These are phyloP conservation scores for Polyporus arcularius DNA, from an alignment of 768 basidiomycete species.

Conservation along the genomic window DNA sequence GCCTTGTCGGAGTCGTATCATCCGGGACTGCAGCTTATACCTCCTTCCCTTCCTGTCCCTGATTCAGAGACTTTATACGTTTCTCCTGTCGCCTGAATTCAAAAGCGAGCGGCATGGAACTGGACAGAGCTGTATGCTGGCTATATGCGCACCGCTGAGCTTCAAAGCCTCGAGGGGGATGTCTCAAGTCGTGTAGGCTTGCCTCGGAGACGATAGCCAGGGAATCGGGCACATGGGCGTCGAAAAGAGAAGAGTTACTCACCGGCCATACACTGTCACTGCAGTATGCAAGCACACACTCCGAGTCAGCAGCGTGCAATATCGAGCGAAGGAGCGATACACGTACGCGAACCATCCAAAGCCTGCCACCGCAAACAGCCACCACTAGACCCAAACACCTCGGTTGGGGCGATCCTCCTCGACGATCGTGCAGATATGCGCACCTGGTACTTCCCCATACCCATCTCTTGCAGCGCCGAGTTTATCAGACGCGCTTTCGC, in stretches of 20 bases:
- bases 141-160: no score
- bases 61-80: no score
- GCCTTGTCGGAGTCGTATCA: no score
- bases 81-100: no score
- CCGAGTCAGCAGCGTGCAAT: not conserved
- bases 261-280: conserved; percentile 79
- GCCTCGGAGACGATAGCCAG: no score
- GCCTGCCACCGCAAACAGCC: conserved; percentile 64
- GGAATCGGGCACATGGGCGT: no score
- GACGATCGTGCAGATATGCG: not conserved
- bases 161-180: no score
- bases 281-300: conserved; percentile 1
- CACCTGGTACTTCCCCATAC: conserved; percentile 60
- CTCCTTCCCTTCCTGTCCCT: no score
- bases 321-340: not conserved
- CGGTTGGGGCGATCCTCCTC: not conserved
- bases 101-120: no score
- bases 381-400: conserved; percentile 43
- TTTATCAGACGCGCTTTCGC: conserved; percentile 52
- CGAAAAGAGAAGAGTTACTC: conserved; percentile 22
- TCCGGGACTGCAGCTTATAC: no score
- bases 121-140: not conserved
- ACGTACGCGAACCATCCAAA: conserved; percentile 79
- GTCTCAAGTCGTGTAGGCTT: no score
- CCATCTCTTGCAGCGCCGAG: conserved; percentile 50